Base-by-base conservation (phyloP, 2,329 filamentous ascomycete species). In the Golovinomyces cichoracearum region DNA sequence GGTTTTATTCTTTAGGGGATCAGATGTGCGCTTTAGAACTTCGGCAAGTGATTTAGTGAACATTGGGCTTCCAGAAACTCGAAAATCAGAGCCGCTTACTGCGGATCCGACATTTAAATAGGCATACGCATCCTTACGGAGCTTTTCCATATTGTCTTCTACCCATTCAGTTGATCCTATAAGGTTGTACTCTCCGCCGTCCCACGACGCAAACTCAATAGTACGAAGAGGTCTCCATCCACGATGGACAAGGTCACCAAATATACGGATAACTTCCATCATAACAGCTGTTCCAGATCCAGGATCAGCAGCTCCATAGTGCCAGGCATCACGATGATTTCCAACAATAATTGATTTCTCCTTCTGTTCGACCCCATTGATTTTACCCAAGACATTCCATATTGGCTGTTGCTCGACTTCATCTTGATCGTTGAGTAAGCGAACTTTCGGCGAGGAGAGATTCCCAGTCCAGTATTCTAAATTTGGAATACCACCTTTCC, bases 201-300 rank as follows among this genome's bases (percentile, higher is more conserved):
- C 90, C 90, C 90, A 98, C 29, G 83, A 93, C 59, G 86, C 85
- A 62, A 98, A 95, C 61, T 93, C 82, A 54, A 98, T 93, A 3
- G 84, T 92, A n/a, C 90, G 79, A 15, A 93, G 68, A 1, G 90
- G 90, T 23, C 82, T 73, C 90, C 90, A 98, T 48, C 86, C 88
- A 50, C 76, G 73, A 15, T 69, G 64, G 21, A 78, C 69, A 15
- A 95, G 71, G 53, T 83, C 76, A 37, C 85, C 84, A 57, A 98
- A 83, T 45, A 93, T 76, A 41, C 81, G 77, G 21, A 82, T 78
- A 50, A 95, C 70, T 65, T 98, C 90, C 48, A 95, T 71, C 71
- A 98, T 80, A 37, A 95, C 72, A 4, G 88, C 88, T 0, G 85
- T 93, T 25, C 88, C 90, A 49, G 82, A 82, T 54, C 85, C 83